Base-by-base conservation (phyloP, 306 rosid genomes). In the Vigna unguiculata region DNA sequence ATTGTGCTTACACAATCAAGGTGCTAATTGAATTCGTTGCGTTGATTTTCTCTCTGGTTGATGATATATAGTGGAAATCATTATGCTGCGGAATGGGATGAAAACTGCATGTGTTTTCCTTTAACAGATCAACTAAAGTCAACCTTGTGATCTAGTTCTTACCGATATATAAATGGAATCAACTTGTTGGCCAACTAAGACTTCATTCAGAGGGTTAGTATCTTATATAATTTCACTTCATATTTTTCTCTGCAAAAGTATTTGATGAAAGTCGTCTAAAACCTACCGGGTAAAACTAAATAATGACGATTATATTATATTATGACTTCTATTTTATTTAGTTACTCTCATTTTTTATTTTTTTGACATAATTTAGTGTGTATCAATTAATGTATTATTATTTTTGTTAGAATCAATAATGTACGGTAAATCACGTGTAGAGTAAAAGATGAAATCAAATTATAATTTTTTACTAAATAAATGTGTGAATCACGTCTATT, bases 51-150 rank as follows among this genome's bases (percentile, higher is more conserved):
- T 47, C 38, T 2, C 3, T 22, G 7, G 21, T 66, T 49, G 65
- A 38, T 25, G 28, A 22, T 43, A 22, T 43, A 77, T 61, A n/a
- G 17, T 67, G 55, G 11, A 53, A 77, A 13, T 47, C 75, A 55
- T 67, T 54, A 10, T 43, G 43, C 24, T 25, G 36, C 47, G 6
- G 55, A 55, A 52, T 51, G 73, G 25, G 15, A 40, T 15, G 46
- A 72, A 41, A 55, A 57, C 15, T 72, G 28, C 17, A 22, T 34
- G 48, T 22, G 48, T 19, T 21, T 24, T 40, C 22, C 1, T 11
- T 65, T 34, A 16, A 11, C 45, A 73, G 45, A 58, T 52, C 41
- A 46, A 67, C 46, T 12, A 7, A 67, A 58, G 25, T 11, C 58
- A 24, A 59, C 45, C 6, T 24, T 11, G 17, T 32, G n/a, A 22